Base-by-base conservation (phyloP, 768 basidiomycete species). In the Psilocybe cubensis region DNA sequence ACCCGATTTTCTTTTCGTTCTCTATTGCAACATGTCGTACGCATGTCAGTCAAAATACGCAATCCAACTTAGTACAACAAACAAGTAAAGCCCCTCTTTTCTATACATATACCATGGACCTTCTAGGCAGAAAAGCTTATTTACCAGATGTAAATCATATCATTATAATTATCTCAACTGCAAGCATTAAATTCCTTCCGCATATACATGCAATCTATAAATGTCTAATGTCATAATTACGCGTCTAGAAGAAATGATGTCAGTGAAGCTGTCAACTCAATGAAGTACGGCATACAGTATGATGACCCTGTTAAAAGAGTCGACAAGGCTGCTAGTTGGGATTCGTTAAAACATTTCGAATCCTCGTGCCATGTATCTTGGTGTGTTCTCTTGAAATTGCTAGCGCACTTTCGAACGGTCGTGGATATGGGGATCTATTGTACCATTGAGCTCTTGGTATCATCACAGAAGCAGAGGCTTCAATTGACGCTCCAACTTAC, bases 341-440 rank as follows among this genome's bases (percentile, higher is more conserved):
- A 91, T 49, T 94, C 89, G 23, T 87, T 81, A 72, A 97, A 97
- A 52, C 86, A 83, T 68, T 89, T 88, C 54, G 86, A 87, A 71
- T 96, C 94, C 72, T 91, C 89, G 60, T 91, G 88, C 92, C 92
- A 94, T 12, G 91, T 93, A 74, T 94, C 92, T 69, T 90, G 87
- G 67, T 92, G 90, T 4, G 90, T 92, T 71, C 84, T 85, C 71
- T 88, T 89, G 74, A 91, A 92, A 61, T 85, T 88, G 58, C 87
- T 83, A 3, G 90, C 92, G 66, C 88, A 93, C 61, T 86, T 88
- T 33, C 88, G 78, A 42, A 95, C 91, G 0, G 91, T 89, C 1
- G 89, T 90, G 12, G 91, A 91, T 57, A 96, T 90, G 3, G 94
- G 94, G 56, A 89, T 82, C 87, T 88, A 54, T 17, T 58, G 49